These are phyloP conservation scores for Cornus controversa DNA, from an alignment of 148 eudicot genomes.

Conservation along the genomic window DNA sequence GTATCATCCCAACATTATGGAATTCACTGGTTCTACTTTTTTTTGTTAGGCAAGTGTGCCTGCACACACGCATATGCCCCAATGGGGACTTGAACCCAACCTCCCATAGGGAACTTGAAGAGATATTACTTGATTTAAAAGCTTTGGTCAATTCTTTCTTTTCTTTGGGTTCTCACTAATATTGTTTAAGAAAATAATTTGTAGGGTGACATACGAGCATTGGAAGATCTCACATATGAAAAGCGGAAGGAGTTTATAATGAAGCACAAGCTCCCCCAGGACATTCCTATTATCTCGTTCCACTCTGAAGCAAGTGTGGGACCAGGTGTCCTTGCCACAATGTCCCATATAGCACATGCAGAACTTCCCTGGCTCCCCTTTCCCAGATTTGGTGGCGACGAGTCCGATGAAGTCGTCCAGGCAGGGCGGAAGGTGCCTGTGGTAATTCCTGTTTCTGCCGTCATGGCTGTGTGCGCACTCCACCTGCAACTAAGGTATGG, in stretches of 20 bases:
- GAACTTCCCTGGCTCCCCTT: constrained; percentile 79
- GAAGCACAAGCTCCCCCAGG: constrained; percentile 68
- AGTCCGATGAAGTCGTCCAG: constrained; percentile 28
- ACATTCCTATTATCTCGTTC: constrained; percentile 79
- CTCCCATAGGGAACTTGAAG: too few relatives aligned
- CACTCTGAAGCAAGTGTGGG: constrained; percentile 79
- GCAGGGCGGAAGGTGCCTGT: constrained; percentile 56
- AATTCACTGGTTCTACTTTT: too few relatives aligned
- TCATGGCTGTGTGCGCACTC: constrained; percentile 71
- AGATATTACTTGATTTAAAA: too few relatives aligned
- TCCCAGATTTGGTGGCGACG: constrained; percentile 24
- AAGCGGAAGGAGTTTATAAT: constrained; percentile 72
- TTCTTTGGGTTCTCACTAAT: not conserved
- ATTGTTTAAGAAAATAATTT: not conserved
- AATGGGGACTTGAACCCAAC: too few relatives aligned
- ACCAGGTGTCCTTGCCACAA: constrained; percentile 62
- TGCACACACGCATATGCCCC: too few relatives aligned
- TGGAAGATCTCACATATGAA: constrained; percentile 87
- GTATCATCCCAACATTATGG: too few relatives aligned
- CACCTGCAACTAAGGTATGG: constrained; percentile 81
- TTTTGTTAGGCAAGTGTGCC: too few relatives aligned
- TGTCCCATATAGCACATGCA: constrained; percentile 86
- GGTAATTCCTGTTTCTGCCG: constrained; percentile 79
- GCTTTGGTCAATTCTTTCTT: too few relatives aligned
- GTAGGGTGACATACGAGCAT: constrained; percentile 84